Conservation (phyloP, 495 filamentous ascomycete genomes). For the Aspergillus biplanus region DNA sequence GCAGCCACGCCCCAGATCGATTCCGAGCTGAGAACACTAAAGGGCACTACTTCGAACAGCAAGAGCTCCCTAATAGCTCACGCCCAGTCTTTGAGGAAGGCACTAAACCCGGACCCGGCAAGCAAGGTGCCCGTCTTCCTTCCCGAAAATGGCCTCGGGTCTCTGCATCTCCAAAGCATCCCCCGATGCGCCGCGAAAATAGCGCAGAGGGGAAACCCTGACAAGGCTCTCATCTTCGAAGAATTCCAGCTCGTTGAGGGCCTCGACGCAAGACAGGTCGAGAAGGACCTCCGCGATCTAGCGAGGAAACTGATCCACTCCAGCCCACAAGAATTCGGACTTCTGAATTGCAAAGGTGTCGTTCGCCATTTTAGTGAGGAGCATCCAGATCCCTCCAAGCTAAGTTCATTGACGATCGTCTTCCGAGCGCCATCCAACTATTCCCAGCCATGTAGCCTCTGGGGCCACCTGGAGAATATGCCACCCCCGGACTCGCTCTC, state of each 20-base stretch:
- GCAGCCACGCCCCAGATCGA: conserved; percentile 2
- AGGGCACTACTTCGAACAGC: neutral
- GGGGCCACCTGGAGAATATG: neutral
- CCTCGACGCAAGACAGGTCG: neutral
- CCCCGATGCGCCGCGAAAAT: neutral
- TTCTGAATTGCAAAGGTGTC: conserved; percentile 12
- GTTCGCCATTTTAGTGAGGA: neutral
- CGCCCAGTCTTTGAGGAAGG: conserved; percentile 1
- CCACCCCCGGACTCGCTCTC: conserved; percentile 5
- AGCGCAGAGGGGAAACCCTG: neutral
- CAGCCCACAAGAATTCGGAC: conserved; percentile 1
- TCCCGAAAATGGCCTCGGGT: neutral
- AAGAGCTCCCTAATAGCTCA: neutral
- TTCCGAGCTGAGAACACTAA: neutral
- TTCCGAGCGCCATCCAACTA: conserved; percentile 1
- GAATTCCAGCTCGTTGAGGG: neutral
- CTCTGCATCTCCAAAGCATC: neutral
- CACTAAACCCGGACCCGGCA: neutral
- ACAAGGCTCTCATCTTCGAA: conserved; percentile 1
- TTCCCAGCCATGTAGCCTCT: neutral
- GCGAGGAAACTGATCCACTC: conserved; percentile 4
- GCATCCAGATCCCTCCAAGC: neutral
- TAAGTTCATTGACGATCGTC: neutral
- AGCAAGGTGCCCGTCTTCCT: neutral
- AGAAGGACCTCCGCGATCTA: neutral